Evolutionary conservation across 148 eudicot species (phyloP).

Genomic region (Chenopodium suecicum): DNA sequence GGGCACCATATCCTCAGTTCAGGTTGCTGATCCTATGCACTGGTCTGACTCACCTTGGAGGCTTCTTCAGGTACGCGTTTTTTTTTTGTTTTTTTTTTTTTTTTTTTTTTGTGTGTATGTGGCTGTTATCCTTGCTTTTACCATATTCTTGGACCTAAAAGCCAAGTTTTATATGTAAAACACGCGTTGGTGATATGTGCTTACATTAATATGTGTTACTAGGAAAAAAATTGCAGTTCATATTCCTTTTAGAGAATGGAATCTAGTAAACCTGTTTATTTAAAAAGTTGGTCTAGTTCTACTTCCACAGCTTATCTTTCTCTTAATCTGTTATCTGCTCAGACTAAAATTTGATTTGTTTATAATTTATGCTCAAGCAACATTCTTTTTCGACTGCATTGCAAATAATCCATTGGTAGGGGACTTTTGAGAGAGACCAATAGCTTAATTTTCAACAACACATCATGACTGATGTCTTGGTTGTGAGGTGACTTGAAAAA

Average conservation of each 20-base stretch:
- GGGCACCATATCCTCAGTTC: slow-evolving; percentile 86
- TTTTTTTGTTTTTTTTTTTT: background rate
- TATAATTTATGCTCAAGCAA: background rate
- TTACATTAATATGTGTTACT: background rate
- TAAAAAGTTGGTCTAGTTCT: background rate
- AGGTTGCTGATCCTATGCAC: slow-evolving; percentile 73
- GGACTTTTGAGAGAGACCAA: background rate
- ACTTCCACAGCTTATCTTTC: background rate
- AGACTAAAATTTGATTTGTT: background rate
- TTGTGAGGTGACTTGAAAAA: background rate
- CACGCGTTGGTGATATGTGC: background rate
- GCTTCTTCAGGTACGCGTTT: slow-evolving; percentile 72
- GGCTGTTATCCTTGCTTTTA: background rate
- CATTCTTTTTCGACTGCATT: background rate
- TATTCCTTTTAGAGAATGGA: background rate
- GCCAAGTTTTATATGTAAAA: background rate
- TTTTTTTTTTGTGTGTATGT: background rate
- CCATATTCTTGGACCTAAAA: background rate
- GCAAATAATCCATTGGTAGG: background rate
- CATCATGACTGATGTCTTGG: slow-evolving; percentile 4
- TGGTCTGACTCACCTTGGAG: slow-evolving; percentile 99
- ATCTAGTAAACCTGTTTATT: background rate
- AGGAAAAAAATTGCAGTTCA: background rate
- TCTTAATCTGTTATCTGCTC: background rate
- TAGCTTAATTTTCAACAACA: background rate